A percentile compares a stretch with the other conserved stretches of the same genome.
phyloP scores from a whole-genome alignment of 2,329 filamentous ascomycete genomes.

The Colletotrichum sp. region DNA sequence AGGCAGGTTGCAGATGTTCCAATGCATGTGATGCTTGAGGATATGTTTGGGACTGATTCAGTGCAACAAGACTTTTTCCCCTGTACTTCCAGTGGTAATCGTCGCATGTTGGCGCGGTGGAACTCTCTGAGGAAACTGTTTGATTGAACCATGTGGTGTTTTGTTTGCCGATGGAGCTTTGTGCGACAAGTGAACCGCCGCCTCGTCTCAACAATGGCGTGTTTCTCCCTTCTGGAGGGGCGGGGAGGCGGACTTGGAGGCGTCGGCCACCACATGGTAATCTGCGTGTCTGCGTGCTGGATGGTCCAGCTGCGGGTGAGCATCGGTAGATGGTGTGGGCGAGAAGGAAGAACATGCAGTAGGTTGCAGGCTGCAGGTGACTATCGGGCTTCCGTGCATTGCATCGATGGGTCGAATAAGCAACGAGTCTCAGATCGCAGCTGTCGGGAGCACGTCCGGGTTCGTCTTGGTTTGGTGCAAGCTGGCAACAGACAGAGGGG shows the following conservation, averaged over 20 bases:
- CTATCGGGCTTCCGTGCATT: not conserved
- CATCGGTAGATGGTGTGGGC: not conserved
- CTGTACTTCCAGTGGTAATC: not conserved
- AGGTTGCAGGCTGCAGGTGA: not conserved
- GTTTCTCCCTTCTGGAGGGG: not conserved
- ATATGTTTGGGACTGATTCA: not conserved
- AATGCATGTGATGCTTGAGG: not conserved
- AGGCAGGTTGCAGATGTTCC: not conserved
- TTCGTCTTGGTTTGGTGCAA: not conserved
- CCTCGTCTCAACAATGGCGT: conserved; percentile 9
- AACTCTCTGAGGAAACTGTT: not conserved
- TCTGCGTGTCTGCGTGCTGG: not conserved
- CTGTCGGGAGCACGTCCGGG: not conserved
- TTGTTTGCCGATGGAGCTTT: conserved; percentile 9
- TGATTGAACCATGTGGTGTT: conserved; percentile 2
- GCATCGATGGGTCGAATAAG: not conserved
- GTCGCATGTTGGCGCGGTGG: not conserved
- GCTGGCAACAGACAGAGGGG: not conserved
- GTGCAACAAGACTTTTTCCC: not conserved
- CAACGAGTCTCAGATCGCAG: not conserved
- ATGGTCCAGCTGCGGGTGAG: not conserved
- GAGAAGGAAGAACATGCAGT: not conserved
- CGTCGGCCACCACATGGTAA: not conserved
- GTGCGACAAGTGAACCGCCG: not conserved
- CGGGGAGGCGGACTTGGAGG: not conserved